Percentiles rank a stretch among this genome's conserved stretches.
These are phyloP conservation scores for Penicillium sp. DNA, from an alignment of 2,329 filamentous ascomycete species.

Conservation along the genomic window DNA sequence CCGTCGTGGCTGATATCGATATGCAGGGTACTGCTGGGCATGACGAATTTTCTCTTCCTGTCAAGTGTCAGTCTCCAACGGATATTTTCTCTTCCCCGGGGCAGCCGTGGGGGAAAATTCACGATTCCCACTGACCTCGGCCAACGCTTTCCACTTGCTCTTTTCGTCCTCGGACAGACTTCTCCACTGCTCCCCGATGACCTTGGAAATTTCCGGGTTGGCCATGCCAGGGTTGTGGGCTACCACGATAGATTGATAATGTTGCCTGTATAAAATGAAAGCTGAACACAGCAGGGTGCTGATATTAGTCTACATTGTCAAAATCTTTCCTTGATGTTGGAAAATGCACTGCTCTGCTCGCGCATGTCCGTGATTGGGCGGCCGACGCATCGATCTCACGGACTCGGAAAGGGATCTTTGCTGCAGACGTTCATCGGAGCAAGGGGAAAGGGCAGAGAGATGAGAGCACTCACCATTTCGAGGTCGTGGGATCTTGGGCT, in stretches of 20 bases:
- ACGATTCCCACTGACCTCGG: constrained; percentile 54
- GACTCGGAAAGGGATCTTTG: no score
- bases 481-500: constrained; percentile 64
- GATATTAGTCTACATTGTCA: not conserved
- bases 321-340: not conserved
- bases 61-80: not conserved
- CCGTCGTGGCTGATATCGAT: constrained; percentile 84
- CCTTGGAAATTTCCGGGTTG: constrained; percentile 95
- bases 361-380: not conserved
- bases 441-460: not conserved
- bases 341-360: not conserved
- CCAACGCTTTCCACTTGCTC: constrained; percentile 79
- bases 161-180: constrained; percentile 68
- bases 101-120: not conserved
- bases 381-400: no score
- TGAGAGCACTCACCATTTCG: constrained; percentile 57
- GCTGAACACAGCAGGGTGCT: constrained; percentile 50
- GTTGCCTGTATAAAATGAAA: constrained; percentile 95
- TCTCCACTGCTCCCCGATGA: constrained; percentile 90
- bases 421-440: no score
- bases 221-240: constrained; percentile 78
- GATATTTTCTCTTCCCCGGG: no score
- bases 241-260: constrained; percentile 78
- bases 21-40: constrained; percentile 83
- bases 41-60: constrained; percentile 86